Evolutionary conservation across 1,284 basidiomycete genomes (phyloP), one percentile per base, ranked within the genome.

Genomic region (Laetiporus sulphureus): DNA sequence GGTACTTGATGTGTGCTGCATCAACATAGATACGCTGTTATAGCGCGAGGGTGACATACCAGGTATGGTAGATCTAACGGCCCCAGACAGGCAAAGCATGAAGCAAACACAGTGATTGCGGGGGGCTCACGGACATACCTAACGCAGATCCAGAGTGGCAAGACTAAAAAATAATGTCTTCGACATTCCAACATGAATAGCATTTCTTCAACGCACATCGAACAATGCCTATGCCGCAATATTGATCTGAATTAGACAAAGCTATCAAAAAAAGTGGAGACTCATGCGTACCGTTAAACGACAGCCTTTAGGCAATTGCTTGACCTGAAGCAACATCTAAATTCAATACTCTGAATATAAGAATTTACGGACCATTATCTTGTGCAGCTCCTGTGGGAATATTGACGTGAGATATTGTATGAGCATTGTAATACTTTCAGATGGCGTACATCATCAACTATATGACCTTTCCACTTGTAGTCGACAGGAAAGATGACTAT

Each of bases 151-250:
- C 78, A 3, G 78, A 81, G 53, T 82, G 78, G 52, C 79, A 81
- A 3, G 73, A 76, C 76, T 80, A 43, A 11, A 19, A 10, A 19
- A 10, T 25, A 6, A 5, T 48, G 21, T 20, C 7, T 12, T 16
- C 7, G 25, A 13, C 18, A 22, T 45, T 20, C 18, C 11, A 32
- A 24, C 39, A n/a, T n/a, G n/a, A n/a, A 23, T 21, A 23, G 34
- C 10, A 25, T 23, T 8, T 18, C 6, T 30, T 25, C 12, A 21
- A 58, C 76, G 56, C 57, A 85, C 83, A 53, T 86, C 84, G 50
- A 84, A 86, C 16, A 87, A 45, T 11, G 71, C 79, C 83, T 86
- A n/a, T n/a, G n/a, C n/a, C n/a, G n/a, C n/a, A n/a, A n/a, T n/a
- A n/a, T n/a, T n/a, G n/a, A n/a, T n/a, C n/a, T n/a, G n/a, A n/a